Conservation (phyloP, 75 land plant species). For the Chamaecyparis obtusa region DNA sequence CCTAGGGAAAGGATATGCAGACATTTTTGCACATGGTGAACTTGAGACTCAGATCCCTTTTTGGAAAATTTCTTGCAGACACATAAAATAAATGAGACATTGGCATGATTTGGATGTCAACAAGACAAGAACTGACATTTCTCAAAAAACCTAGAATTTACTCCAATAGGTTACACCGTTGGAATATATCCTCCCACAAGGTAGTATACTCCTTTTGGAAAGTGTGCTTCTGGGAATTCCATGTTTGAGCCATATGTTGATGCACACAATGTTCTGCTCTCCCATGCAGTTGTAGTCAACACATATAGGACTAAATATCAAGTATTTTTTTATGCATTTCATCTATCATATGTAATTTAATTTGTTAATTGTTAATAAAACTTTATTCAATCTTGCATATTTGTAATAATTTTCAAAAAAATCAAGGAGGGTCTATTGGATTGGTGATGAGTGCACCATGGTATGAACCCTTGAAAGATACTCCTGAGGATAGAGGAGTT, state of each 20-base stretch:
- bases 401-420: conserved; percentile 17
- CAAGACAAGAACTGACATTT: too few species aligned
- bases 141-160: too few species aligned
- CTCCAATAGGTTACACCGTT: too few species aligned
- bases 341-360: too few species aligned
- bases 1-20: too few species aligned
- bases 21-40: too few species aligned
- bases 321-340: conserved; percentile 1
- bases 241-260: conserved; percentile 24
- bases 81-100: too few species aligned
- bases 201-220: conserved; percentile 20
- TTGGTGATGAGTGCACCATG: conserved; percentile 29
- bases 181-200: conserved; percentile 27
- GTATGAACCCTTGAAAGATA: conserved; percentile 58
- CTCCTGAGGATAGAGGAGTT: conserved; percentile 33
- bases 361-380: too few species aligned
- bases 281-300: conserved; percentile 31
- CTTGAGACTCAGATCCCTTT: too few species aligned
- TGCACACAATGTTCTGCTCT: conserved; percentile 32
- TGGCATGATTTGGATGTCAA: too few species aligned
- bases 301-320: conserved; percentile 21
- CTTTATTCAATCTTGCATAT: neutral
- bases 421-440: conserved; percentile 62
- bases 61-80: too few species aligned
- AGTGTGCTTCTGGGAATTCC: conserved; percentile 20